Conservation (phyloP, 192 early-diverging fungal species). For the Coemansia sp. region DNA sequence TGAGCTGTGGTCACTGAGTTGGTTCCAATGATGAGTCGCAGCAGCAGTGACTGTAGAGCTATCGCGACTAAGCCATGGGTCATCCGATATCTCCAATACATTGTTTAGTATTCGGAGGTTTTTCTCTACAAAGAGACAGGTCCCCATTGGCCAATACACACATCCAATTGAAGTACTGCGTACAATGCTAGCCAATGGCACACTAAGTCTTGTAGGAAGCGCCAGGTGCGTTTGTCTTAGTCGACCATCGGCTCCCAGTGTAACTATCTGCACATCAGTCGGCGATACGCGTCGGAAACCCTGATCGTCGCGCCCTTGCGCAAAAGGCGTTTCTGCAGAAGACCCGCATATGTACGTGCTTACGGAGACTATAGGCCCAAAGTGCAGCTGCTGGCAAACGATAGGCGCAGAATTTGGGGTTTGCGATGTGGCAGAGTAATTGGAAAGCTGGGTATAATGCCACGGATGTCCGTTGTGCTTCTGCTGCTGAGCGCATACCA, state of each 20-base stretch:
- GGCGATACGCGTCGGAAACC: conserved; percentile 12
- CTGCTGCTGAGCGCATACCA: conserved; percentile 9
- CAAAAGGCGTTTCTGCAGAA: not conserved
- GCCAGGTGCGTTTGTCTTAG: conserved; percentile 15
- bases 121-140: conserved; percentile 16
- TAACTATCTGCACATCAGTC: conserved; percentile 17
- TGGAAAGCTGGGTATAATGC: conserved; percentile 11
- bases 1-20: not conserved
- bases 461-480: not conserved
- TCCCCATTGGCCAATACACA: conserved; percentile 18
- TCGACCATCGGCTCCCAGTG: conserved; percentile 18
- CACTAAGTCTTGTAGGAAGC: conserved; percentile 14
- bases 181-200: conserved; percentile 5
- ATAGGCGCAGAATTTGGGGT: conserved; percentile 10
- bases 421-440: not conserved
- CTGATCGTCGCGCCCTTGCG: not conserved
- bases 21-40: not conserved
- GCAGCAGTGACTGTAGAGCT: not conserved
- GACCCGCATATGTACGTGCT: conserved; percentile 3
- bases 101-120: conserved; percentile 14
- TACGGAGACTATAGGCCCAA: conserved; percentile 1
- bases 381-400: conserved; percentile 23
- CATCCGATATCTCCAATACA: not conserved
- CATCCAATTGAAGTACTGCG: not conserved
- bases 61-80: conserved; percentile 6